These are phyloP conservation scores for Ananas comosus DNA, from an alignment of 176 grass and related monocot species.

Conservation along the genomic window DNA sequence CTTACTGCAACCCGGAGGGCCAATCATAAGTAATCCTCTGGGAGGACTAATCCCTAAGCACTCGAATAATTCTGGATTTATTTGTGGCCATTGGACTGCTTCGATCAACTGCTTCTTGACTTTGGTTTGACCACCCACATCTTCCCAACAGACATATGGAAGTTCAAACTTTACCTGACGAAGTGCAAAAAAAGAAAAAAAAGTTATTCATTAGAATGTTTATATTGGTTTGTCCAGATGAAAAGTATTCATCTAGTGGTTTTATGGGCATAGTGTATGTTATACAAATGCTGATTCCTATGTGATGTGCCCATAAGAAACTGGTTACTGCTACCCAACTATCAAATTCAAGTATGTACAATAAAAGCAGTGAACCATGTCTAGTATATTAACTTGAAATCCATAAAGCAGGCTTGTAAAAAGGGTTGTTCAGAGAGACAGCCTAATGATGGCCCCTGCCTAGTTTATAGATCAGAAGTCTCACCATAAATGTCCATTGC, in stretches of 20 bases:
- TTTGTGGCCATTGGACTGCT: constrained; percentile 71
- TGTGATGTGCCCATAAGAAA: too few relatives aligned
- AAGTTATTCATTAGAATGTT: neutral
- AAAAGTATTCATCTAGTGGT: neutral
- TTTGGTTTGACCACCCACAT: constrained; percentile 77
- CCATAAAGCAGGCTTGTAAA: too few relatives aligned
- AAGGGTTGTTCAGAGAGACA: neutral
- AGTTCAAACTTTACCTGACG: constrained; percentile 79
- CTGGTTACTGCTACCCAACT: too few relatives aligned
- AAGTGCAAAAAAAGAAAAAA: constrained; percentile 19
- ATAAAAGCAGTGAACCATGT: too few relatives aligned
- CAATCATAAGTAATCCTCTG: constrained; percentile 77
- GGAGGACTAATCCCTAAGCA: constrained; percentile 56
- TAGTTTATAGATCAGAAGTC: neutral
- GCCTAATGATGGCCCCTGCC: neutral
- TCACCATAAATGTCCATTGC: neutral
- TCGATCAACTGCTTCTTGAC: constrained; percentile 82
- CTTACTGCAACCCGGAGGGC: constrained; percentile 93
- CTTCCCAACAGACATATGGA: constrained; percentile 74
- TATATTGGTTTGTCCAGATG: neutral
- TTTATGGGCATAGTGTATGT: neutral
- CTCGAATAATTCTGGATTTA: constrained; percentile 52
- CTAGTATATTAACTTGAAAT: too few relatives aligned
- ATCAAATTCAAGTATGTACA: too few relatives aligned
- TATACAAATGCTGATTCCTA: too few relatives aligned